phyloP scores from a whole-genome alignment of 495 filamentous ascomycete genomes.

The Rhizodiscina lignyota region DNA sequence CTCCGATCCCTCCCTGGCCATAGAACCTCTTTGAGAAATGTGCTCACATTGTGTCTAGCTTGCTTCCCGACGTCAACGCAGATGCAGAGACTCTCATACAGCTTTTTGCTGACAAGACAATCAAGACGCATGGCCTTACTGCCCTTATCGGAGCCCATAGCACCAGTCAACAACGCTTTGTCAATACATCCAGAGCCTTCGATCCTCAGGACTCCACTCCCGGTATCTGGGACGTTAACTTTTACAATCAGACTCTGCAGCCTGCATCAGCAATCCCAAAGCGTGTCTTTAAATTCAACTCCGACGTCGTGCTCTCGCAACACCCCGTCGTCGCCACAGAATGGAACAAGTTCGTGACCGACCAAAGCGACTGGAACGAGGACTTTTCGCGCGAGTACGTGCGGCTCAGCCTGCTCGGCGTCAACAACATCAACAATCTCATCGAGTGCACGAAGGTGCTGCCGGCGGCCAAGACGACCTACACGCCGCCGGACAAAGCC shows the following conservation, averaged over 20 bases:
- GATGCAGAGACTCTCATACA: slow-evolving; percentile 20
- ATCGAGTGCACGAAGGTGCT: slow-evolving; percentile 26
- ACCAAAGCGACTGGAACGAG: slow-evolving; percentile 22
- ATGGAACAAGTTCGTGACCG: slow-evolving; percentile 18
- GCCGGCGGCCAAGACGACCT: slow-evolving; percentile 10
- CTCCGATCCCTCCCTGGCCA: no score
- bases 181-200: slow-evolving; percentile 17
- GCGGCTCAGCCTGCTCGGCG: slow-evolving; percentile 25
- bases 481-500: slow-evolving; percentile 7
- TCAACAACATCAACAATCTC: slow-evolving; percentile 27
- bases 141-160: slow-evolving; percentile 36
- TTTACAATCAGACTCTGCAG: slow-evolving; percentile 26
- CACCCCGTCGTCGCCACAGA: slow-evolving; percentile 20
- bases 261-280: slow-evolving; percentile 17
- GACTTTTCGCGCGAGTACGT: slow-evolving; percentile 25
- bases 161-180: slow-evolving; percentile 26
- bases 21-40: no score
- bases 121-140: slow-evolving; percentile 26
- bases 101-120: slow-evolving; percentile 32
- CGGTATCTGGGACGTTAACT: slow-evolving; percentile 27
- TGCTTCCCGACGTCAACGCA: slow-evolving; percentile 20
- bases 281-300: slow-evolving; percentile 28
- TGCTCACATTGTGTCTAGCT: no score
- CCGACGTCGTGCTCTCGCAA: slow-evolving; percentile 24
- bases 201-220: slow-evolving; percentile 28